Conservation (phyloP, 495 filamentous ascomycete species). For the Sporormia fimetaria region DNA sequence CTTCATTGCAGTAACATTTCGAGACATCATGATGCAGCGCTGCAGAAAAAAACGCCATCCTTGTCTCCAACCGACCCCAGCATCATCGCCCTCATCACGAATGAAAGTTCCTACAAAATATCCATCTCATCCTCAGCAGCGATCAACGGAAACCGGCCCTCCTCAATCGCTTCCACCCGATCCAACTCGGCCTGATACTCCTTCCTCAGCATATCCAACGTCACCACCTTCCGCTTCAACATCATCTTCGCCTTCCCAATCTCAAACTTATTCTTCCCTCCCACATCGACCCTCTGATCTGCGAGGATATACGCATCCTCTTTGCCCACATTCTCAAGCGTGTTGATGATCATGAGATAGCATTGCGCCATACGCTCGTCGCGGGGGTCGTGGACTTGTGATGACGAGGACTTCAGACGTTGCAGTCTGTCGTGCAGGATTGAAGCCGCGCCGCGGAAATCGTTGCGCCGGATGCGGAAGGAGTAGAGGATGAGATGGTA, state of each 20-base stretch:
- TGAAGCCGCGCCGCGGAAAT: constrained; percentile 81
- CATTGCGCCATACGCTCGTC: constrained; percentile 47
- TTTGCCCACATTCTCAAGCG: constrained; percentile 67
- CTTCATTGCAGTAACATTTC: no score
- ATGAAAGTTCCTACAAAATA: constrained; percentile 20
- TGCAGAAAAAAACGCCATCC: no score
- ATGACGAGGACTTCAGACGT: constrained; percentile 46
- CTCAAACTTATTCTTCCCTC: constrained; percentile 15
- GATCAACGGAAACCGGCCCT: constrained; percentile 51
- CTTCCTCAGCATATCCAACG: constrained; percentile 68
- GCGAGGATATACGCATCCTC: constrained; percentile 64
- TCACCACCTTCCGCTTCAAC: constrained; percentile 53
- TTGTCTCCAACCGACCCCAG: no score
- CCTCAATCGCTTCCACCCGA: constrained; percentile 50
- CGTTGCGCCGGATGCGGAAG: constrained; percentile 69
- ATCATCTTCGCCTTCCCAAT: constrained; percentile 23
- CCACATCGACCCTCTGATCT: constrained; percentile 28
- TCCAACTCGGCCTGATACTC: constrained; percentile 84
- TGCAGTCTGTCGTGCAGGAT: constrained; percentile 59
- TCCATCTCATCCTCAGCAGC: constrained; percentile 32
- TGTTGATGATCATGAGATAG: constrained; percentile 79
- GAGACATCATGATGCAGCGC: no score
- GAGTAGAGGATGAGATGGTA: constrained; percentile 80
- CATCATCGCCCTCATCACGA: no score
- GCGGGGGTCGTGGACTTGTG: constrained; percentile 41